Conservation (phyloP, 768 basidiomycete genomes). For the Mycena polygramma region DNA sequence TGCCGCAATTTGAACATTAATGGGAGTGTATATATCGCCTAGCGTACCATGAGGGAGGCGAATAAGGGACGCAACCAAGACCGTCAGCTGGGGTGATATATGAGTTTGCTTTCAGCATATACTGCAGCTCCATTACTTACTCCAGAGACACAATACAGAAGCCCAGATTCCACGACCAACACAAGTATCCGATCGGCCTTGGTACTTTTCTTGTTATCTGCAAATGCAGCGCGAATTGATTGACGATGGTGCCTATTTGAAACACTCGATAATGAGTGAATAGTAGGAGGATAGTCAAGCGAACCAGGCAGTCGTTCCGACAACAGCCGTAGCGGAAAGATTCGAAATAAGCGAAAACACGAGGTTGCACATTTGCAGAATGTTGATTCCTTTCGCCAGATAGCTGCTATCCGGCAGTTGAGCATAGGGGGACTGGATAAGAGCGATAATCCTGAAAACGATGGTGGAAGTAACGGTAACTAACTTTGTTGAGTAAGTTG, state of each 20-base stretch:
- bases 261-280: too few relatives aligned
- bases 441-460: conserved; percentile 20
- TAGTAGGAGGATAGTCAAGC: not conserved
- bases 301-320: conserved; percentile 32
- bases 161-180: not conserved
- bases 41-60: conserved; percentile 31
- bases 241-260: conserved; percentile 4
- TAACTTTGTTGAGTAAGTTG: not conserved
- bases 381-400: conserved; percentile 20
- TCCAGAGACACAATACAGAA: not conserved
- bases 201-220: not conserved
- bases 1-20: conserved; percentile 37
- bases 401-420: not conserved
- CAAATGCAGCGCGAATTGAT: conserved; percentile 2
- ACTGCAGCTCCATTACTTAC: not conserved
- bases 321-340: conserved; percentile 29
- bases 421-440: conserved; percentile 1
- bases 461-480: conserved; percentile 17
- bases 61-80: conserved; percentile 25
- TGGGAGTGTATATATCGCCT: conserved; percentile 35
- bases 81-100: conserved; percentile 14
- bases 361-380: conserved; percentile 27
- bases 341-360: conserved; percentile 34
- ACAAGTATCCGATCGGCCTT: not conserved
- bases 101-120: not conserved